Conservation (phyloP, 176 grass and related monocot genomes). For the Sorghum bicolor region DNA sequence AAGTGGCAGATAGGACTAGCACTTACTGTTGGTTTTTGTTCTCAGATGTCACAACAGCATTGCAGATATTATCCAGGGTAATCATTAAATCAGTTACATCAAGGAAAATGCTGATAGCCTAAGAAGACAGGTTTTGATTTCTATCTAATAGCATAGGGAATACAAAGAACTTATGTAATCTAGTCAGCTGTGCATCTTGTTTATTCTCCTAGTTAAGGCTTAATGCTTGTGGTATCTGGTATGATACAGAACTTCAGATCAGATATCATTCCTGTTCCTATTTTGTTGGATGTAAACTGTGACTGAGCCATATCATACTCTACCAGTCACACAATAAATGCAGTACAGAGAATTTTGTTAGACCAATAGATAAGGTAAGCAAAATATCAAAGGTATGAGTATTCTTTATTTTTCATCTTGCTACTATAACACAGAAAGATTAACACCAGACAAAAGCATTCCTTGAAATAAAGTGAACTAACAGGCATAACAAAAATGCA, state of each 20-base stretch:
- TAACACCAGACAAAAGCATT: background rate
- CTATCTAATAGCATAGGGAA: background rate
- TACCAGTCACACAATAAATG: background rate
- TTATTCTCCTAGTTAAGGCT: background rate
- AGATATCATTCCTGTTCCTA: background rate
- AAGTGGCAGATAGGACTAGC: slow-evolving; percentile 7
- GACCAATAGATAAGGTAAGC: background rate
- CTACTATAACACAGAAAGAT: background rate
- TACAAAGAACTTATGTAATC: background rate
- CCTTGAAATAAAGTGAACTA: slow-evolving; percentile 3
- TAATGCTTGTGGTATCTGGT: background rate
- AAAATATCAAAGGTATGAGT: background rate
- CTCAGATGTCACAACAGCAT: background rate
- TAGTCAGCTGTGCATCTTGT: background rate
- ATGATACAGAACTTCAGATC: background rate
- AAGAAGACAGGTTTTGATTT: background rate
- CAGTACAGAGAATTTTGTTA: background rate
- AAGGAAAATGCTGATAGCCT: background rate
- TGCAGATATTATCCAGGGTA: slow-evolving; percentile 3
- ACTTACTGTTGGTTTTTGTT: background rate
- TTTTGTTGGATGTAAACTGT: background rate
- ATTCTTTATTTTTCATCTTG: background rate
- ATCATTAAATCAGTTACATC: slow-evolving; percentile 5
- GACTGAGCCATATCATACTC: background rate
- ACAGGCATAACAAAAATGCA: background rate